Conservation (phyloP, 352 stramenopile species). For the Phytophthora macrochlamydospora region DNA sequence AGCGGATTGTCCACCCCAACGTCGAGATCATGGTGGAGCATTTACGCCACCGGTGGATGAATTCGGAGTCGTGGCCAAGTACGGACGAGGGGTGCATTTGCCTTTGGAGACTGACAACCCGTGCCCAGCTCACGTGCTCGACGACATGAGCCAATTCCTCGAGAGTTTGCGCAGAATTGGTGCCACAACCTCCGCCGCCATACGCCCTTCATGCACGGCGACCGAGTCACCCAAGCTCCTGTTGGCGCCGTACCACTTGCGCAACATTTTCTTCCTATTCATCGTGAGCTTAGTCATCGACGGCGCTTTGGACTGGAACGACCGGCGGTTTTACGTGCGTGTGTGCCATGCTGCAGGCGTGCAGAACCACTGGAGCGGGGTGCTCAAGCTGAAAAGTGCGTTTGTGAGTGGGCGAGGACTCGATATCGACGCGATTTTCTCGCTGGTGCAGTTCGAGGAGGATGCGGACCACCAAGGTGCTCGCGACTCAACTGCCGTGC, state of each 20-base stretch:
- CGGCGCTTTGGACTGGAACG: slow-evolving; percentile 47
- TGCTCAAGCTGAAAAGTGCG: slow-evolving; percentile 44
- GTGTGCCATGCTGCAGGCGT: slow-evolving; percentile 42
- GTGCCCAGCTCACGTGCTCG: slow-evolving; percentile 39
- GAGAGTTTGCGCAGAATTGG: slow-evolving; percentile 25
- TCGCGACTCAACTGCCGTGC: slow-evolving; percentile 23
- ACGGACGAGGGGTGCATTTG: slow-evolving; percentile 39
- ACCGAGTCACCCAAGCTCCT: slow-evolving; percentile 7
- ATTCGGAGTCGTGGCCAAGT: slow-evolving; percentile 37
- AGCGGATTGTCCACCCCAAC: slow-evolving; percentile 56
- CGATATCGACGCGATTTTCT: slow-evolving; percentile 37
- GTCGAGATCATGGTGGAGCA: slow-evolving; percentile 64
- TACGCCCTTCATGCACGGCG: neutral
- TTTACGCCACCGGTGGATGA: slow-evolving; percentile 46
- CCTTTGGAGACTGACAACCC: slow-evolving; percentile 12
- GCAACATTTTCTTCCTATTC: slow-evolving; percentile 53
- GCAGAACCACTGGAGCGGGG: slow-evolving; percentile 42
- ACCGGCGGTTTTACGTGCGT: slow-evolving; percentile 46
- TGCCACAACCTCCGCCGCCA: neutral
- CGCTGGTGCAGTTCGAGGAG: slow-evolving; percentile 33
- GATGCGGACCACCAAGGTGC: slow-evolving; percentile 4
- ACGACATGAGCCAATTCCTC: slow-evolving; percentile 42
- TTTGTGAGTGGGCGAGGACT: slow-evolving; percentile 47
- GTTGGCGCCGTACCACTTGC: slow-evolving; percentile 31
- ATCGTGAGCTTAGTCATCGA: slow-evolving; percentile 52